phyloP scores from a whole-genome alignment of 2,329 filamentous ascomycete genomes.

The Xylaria sp. region DNA sequence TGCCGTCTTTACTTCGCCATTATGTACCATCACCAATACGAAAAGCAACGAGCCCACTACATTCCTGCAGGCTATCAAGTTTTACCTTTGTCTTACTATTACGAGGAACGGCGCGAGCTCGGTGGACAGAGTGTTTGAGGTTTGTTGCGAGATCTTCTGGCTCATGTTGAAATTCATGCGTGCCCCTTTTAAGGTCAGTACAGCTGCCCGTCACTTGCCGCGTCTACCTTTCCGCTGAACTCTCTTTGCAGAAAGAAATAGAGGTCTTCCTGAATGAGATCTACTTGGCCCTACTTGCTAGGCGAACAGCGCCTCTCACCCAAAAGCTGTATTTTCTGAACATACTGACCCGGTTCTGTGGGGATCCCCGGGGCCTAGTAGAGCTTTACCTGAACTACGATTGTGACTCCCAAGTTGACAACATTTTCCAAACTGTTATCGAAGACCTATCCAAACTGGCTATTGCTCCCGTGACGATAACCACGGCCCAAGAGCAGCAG shows the following conservation, averaged over 20 bases:
- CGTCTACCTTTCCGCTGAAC: conserved; percentile 46
- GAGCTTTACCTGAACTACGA: conserved; percentile 99
- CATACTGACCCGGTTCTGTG: conserved; percentile 83
- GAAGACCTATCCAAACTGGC: conserved; percentile 92
- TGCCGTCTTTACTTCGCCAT: conserved; percentile 86
- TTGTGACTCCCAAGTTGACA: conserved; percentile 93
- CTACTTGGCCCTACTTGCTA: conserved; percentile 90
- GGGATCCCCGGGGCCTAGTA: conserved; percentile 87
- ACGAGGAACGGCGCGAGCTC: conserved; percentile 96
- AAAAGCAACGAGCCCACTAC: conserved; percentile 87
- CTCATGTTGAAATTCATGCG: conserved; percentile 94
- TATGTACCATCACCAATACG: conserved; percentile 91
- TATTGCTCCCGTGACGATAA: conserved; percentile 79
- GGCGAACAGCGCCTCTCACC: conserved; percentile 83
- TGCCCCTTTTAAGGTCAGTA: conserved; percentile 84
- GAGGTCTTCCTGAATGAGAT: conserved; percentile 99
- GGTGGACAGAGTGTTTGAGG: conserved; percentile 90
- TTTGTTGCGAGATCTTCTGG: conserved; percentile 98
- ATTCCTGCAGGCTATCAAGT: conserved; percentile 95
- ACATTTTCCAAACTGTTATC: conserved; percentile 95
- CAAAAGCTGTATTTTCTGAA: conserved; percentile 94
- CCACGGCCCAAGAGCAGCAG: conserved; percentile 80
- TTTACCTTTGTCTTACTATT: conserved; percentile 93
- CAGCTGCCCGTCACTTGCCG: conserved; percentile 7
- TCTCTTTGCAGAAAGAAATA: conserved; percentile 78